Evolutionary conservation across 2,329 filamentous ascomycete species (phyloP), one percentile per base, ranked within the genome.

Genomic region (Venturia nashicola): DNA sequence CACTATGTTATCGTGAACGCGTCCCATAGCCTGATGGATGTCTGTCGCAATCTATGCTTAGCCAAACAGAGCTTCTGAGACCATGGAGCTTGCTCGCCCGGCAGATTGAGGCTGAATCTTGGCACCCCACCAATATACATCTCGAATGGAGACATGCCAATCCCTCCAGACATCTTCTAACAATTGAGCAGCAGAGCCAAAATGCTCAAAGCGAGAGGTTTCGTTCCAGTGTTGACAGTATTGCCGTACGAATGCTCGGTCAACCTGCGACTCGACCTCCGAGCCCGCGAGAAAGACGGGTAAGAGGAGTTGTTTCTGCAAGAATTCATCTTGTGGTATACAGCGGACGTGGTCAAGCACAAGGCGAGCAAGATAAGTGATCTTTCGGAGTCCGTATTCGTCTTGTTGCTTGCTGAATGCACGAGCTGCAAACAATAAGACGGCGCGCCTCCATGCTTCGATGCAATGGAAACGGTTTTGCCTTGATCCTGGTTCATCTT

Each of bases 261-360:
- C 42, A 5, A 20, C 9, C 6, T 66, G 61, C 14, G 71, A 69
- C 9, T 48, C 67, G 1, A 69, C 70, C 65, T 75, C 74, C 23
- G 68, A 69, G 1, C 69, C 73, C 0, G 73, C 73, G 0, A 76
- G 64, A 42, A 76, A 76, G 0, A 75, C 69, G 0, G 74, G 74
- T 1, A 76, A 68, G 2, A 76, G 69, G 0, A 76, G 66, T 54
- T 76, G 74, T 61, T 76, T 76, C 64, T 75, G 73, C 0, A 72
- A 67, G 55, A 72, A 42, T 18, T 61, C 59, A 1, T 36, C 23
- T 20, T 32, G 23, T 5, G 59, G 59, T 36, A 61, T 61, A 36
- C 59, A 61, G 14, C 59, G 32, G 16, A 61, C 59, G 32, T 12
- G 20, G 23, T 61, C 59, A 18, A 61, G 59, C 2, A 61, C 39